These are phyloP conservation scores for Boletus vermiculosoides DNA, from an alignment of 768 basidiomycete genomes.

Conservation along the genomic window DNA sequence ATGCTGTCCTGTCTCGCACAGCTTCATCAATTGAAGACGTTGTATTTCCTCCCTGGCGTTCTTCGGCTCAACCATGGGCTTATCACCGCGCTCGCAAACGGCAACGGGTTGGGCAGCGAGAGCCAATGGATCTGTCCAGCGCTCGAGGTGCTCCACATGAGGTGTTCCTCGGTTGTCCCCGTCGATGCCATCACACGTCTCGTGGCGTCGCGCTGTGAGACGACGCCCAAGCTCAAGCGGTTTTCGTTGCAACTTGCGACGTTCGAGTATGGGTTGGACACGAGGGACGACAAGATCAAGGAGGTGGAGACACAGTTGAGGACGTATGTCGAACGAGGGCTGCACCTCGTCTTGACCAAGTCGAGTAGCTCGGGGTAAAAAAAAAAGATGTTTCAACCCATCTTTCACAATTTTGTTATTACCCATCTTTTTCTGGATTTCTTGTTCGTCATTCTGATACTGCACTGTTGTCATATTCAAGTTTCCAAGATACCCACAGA, in stretches of 20 bases:
- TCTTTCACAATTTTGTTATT: background rate
- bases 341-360: conserved; percentile 27
- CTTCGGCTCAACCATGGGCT: conserved; percentile 34
- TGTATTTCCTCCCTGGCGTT: conserved; percentile 27
- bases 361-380: conserved; percentile 12
- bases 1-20: conserved; percentile 24
- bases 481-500: background rate
- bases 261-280: conserved; percentile 32
- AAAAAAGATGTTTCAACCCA: background rate
- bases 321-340: conserved; percentile 22
- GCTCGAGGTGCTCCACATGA: conserved; percentile 24
- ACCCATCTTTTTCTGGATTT: background rate
- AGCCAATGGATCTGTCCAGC: conserved; percentile 19
- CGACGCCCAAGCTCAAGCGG: conserved; percentile 10
- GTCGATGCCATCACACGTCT: conserved; percentile 23
- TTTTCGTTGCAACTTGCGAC: conserved; percentile 28
- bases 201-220: conserved; percentile 24
- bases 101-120: background rate
- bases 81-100: conserved; percentile 21
- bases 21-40: conserved; percentile 15
- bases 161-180: conserved; percentile 26
- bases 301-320: conserved; percentile 13
- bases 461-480: background rate
- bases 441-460: background rate
- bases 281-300: conserved; percentile 27